phyloP scores from a whole-genome alignment of 2,329 filamentous ascomycete species.

The Diplocarpon rosae region DNA sequence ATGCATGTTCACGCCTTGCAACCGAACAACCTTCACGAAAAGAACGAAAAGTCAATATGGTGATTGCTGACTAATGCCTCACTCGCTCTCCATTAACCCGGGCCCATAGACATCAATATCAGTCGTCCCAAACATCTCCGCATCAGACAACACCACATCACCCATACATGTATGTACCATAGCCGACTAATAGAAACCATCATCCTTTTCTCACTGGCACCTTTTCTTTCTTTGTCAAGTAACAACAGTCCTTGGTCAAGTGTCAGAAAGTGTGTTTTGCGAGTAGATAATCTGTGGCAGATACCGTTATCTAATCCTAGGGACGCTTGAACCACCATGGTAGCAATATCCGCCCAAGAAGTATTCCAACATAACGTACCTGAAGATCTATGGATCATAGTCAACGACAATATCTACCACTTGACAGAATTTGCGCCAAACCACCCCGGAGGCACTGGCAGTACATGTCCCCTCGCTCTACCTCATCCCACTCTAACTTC shows the following conservation, averaged over 20 bases:
- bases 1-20: not conserved
- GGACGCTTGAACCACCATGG: not conserved
- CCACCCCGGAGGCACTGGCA: slow-evolving; percentile 48
- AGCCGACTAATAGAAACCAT: too few species aligned
- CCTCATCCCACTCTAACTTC: not conserved
- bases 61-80: not conserved
- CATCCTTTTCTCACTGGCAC: too few species aligned
- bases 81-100: slow-evolving; percentile 6
- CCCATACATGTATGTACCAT: too few species aligned
- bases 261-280: too few species aligned
- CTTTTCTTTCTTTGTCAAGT: too few species aligned
- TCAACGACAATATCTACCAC: slow-evolving; percentile 58
- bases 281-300: too few species aligned
- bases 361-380: slow-evolving; percentile 37
- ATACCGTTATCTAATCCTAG: too few species aligned
- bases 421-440: slow-evolving; percentile 54
- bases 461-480: slow-evolving; percentile 28
- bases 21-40: not conserved
- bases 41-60: not conserved
- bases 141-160: too few species aligned
- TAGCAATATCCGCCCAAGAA: slow-evolving; percentile 31
- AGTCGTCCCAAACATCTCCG: too few species aligned
- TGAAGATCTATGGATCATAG: slow-evolving; percentile 53
- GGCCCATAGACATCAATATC: not conserved
- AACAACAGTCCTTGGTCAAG: too few species aligned